Evolutionary conservation across 2,329 filamentous ascomycete species (phyloP), one percentile per base, ranked within the genome.

Genomic region (Cladosporium sp.): DNA sequence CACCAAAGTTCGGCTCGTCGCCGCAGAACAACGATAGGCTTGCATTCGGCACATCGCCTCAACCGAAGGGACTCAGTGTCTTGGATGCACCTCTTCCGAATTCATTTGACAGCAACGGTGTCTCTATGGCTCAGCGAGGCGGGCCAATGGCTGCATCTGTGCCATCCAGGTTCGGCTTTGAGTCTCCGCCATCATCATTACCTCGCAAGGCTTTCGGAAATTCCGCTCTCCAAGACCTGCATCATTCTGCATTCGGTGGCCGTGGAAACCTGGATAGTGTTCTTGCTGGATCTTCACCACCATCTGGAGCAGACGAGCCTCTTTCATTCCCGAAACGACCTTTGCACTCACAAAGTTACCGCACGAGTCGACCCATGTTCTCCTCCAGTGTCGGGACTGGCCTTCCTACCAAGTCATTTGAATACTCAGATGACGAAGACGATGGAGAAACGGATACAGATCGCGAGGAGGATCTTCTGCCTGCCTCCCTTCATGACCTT

Each of bases 31-130:
- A 88, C 57, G 83, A 88, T 60, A 85, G 89, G n/a, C 81, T 92
- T 39, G 54, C 40, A 8, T 89, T 89, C 22, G 83, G 94, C 55
- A 96, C 92, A 14, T 91, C 92, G 0, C 65, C 66, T 2, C 64
- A 66, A 28, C 64, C 85, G 54, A 82, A 80, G 66, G 84, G 85
- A 55, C 87, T 96, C n/a, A 94, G 90, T n/a, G 90, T 95, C 14
- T 83, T 97, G 63, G 93, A 97, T 76, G 94, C 92, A 2, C 92
- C 91, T 15, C 83, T 97, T 8, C 94, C 94, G 1, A 90, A 92
- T 8, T 97, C 93, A 0, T 97, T 97, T 72, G 94, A 97, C 74
- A 96, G 92, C 67, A 94, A 97, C 69, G 93, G 92, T 51, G 90
- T 97, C 55, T 97, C 92, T 11, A 90, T 93, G 72, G 92, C 91